Evolutionary conservation across 2,329 filamentous ascomycete genomes (phyloP).

Genomic region (Pseudofabraea citricarpa): DNA sequence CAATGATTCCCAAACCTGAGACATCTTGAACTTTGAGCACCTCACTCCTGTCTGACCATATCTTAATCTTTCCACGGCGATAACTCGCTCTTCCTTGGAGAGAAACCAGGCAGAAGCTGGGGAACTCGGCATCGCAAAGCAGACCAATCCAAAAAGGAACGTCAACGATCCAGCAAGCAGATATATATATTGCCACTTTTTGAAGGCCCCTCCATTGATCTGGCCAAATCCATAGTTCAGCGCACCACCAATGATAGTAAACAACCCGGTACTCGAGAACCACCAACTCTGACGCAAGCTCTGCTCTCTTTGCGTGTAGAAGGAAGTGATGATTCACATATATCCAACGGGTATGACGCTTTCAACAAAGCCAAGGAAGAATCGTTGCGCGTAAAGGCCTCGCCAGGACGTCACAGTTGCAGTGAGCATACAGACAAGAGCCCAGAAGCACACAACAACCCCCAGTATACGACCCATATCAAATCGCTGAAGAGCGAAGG

Average conservation of each 20-base stretch:
- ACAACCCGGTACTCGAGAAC: slow-evolving; percentile 51
- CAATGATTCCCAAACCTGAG: slow-evolving; percentile 53
- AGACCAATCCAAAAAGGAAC: slow-evolving; percentile 58
- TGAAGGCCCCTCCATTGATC: slow-evolving; percentile 47
- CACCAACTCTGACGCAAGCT: slow-evolving; percentile 61
- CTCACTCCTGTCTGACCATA: slow-evolving; percentile 59
- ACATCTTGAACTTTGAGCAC: slow-evolving; percentile 53
- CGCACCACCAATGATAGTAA: slow-evolving; percentile 57
- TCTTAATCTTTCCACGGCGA: slow-evolving; percentile 59
- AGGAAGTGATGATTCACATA: slow-evolving; percentile 57
- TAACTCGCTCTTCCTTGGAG: slow-evolving; percentile 53
- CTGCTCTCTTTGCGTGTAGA: slow-evolving; percentile 63
- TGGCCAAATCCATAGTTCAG: slow-evolving; percentile 67
- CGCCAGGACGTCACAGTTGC: slow-evolving; percentile 59
- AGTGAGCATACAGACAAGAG: slow-evolving; percentile 61
- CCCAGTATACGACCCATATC: slow-evolving; percentile 61
- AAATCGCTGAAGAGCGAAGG: slow-evolving; percentile 65
- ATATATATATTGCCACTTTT: slow-evolving; percentile 68
- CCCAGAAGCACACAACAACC: slow-evolving; percentile 60
- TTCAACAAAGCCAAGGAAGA: slow-evolving; percentile 58
- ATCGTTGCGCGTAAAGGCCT: slow-evolving; percentile 62
- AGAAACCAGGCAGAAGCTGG: slow-evolving; percentile 67
- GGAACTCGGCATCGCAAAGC: slow-evolving; percentile 61
- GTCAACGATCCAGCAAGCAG: slow-evolving; percentile 60
- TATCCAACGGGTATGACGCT: slow-evolving; percentile 62